Evolutionary conservation across 1,139 yeast genomes (phyloP).

Genomic region (Candida glucosophila): DNA sequence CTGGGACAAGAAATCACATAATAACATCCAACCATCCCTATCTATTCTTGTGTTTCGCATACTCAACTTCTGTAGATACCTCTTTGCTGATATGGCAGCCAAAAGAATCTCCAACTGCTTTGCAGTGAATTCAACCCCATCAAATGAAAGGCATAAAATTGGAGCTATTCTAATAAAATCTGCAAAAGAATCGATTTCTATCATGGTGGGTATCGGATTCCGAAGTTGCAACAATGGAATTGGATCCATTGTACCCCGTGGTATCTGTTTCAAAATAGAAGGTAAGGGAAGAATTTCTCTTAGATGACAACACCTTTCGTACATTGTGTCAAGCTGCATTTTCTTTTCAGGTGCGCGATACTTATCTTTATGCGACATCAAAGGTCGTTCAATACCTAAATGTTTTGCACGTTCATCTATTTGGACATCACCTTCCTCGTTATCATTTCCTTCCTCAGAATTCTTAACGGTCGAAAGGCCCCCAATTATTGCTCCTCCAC

Average conservation of each 20-base stretch:
- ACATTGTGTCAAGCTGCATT: constrained; percentile 54
- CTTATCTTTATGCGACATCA: constrained; percentile 19
- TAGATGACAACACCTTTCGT: constrained; percentile 69
- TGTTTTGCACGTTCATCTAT: constrained; percentile 34
- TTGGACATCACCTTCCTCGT: constrained; percentile 28
- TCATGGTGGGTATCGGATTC: constrained; percentile 67
- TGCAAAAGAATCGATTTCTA: constrained; percentile 66
- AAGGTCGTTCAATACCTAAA: constrained; percentile 42
- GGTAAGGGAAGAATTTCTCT: constrained; percentile 71
- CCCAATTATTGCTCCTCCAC: constrained; percentile 75
- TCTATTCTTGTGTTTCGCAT: constrained; percentile 65
- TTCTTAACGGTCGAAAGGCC: constrained; percentile 46
- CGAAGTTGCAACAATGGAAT: constrained; percentile 55
- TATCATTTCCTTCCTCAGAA: constrained; percentile 12
- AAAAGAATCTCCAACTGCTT: constrained; percentile 59
- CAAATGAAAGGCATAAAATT: constrained; percentile 56
- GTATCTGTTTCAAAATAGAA: constrained; percentile 66
- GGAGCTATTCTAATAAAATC: constrained; percentile 74
- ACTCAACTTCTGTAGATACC: constrained; percentile 56
- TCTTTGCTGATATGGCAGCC: constrained; percentile 52
- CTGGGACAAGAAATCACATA: constrained; percentile 63
- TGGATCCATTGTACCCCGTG: constrained; percentile 62
- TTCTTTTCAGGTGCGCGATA: constrained; percentile 32
- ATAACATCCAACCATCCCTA: constrained; percentile 59
- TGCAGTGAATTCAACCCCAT: constrained; percentile 56